Conservation (phyloP, 1,284 basidiomycete species). For the Ganoderma sinense region DNA sequence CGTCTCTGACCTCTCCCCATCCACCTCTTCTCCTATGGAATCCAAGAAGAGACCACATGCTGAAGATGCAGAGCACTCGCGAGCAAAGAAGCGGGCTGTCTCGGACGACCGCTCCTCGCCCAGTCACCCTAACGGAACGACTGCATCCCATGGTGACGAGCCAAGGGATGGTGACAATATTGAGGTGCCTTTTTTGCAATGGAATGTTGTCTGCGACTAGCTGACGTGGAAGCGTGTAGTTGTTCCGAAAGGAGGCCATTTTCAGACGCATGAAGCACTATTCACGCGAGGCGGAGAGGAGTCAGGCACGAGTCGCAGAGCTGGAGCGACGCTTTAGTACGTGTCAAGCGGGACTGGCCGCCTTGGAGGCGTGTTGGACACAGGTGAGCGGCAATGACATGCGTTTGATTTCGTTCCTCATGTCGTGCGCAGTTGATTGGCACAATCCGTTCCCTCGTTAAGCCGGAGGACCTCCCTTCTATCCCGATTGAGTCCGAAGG, state of each 20-base stretch:
- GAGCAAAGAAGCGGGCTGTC: constrained; percentile 73
- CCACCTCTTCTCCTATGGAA: constrained; percentile 50
- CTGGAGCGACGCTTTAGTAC: constrained; percentile 77
- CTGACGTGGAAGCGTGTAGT: constrained; percentile 22
- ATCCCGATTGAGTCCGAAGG: constrained; percentile 54
- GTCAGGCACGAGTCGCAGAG: constrained; percentile 71
- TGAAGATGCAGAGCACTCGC: constrained; percentile 59
- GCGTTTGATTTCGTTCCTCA: constrained; percentile 21
- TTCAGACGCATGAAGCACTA: constrained; percentile 93
- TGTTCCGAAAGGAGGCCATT: constrained; percentile 87
- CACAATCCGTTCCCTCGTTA: constrained; percentile 69
- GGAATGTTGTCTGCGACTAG: constrained; percentile 51
- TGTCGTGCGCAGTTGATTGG: constrained; percentile 62
- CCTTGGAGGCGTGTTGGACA: constrained; percentile 89
- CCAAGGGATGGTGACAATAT: constrained; percentile 69
- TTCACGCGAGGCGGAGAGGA: constrained; percentile 81
- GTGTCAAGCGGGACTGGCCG: constrained; percentile 82
- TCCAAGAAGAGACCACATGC: constrained; percentile 68
- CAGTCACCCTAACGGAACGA: constrained; percentile 61
- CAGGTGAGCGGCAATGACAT: constrained; percentile 60
- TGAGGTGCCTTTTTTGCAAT: constrained; percentile 53
- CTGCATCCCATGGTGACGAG: constrained; percentile 53
- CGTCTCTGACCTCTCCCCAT: constrained; percentile 16
- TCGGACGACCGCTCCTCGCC: constrained; percentile 64
- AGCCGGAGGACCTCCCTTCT: constrained; percentile 58